Base-by-base conservation (phyloP, 805 yeast genomes). In the Metschnikowia kunwiensis region DNA sequence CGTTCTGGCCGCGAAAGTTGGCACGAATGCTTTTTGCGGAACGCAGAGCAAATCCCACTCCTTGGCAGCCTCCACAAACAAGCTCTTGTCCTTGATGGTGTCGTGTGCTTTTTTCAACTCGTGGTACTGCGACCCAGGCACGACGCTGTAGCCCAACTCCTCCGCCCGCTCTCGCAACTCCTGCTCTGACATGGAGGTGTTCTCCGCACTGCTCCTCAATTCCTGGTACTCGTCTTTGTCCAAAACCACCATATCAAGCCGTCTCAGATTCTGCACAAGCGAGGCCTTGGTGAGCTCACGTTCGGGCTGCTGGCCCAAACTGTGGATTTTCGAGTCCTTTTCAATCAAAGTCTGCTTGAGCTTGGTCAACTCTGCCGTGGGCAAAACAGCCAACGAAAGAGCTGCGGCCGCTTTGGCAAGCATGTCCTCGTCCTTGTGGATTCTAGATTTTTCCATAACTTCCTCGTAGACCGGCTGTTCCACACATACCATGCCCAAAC, bases 11-110 rank as follows among this genome's bases (percentile, higher is more conserved):
- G 72, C 72, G 1, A 83, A 77, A 1, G 88, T 80, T 1, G 85
- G 78, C 42, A 82, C 64, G 47, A 74, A 81, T 2, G 79, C 65
- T n/a, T 69, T 55, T 33, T 67, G 68, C 1, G 91, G 85, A 26
- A 84, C 66, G 33, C 77, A 68, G 46, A 82, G 51, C 32, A 73
- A 49, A 3, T 80, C 81, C 33, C 63, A 54, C 10, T 60, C 51
- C 33, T 60, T 65, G 4, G 82, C 83, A 5, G 58, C 58, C 0
- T 46, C 53, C 6, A 54, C 49, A 9, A 81, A 40, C 16, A 57
- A 39, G 3, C 40, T 41, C 30, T 53, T 30, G 43, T 56, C 54
- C 13, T 30, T 36, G 19, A 43, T 16, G 1, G 44, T 34, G 2
- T 34, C 44, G 7, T 49, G 43, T 22, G 53, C 50, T 22, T 48